Evolutionary conservation across 306 rosid species (phyloP).

Genomic region (Comarum palustre): DNA sequence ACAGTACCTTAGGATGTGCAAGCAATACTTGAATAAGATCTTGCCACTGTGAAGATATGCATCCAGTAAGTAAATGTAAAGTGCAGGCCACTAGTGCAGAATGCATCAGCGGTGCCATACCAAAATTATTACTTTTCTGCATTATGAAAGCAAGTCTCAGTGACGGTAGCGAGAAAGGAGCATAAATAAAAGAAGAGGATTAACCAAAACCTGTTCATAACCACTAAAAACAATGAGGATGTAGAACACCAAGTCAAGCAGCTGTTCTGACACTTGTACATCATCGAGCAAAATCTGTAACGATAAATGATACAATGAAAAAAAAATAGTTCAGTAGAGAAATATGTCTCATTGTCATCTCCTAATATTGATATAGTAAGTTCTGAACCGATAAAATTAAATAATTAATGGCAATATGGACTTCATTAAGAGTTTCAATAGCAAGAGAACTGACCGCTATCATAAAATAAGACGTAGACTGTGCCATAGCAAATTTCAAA

Average conservation of each 20-base stretch:
- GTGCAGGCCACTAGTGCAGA: conserved; percentile 76
- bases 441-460: background rate
- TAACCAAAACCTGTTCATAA: conserved; percentile 61
- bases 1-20: conserved; percentile 80
- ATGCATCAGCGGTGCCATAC: conserved; percentile 50
- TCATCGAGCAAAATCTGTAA: conserved; percentile 81
- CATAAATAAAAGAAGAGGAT: conserved; percentile 27
- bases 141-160: conserved; percentile 36
- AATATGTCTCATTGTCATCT: conserved; percentile 1
- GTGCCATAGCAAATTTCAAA: background rate
- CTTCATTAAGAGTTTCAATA: background rate
- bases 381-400: conserved; percentile 5
- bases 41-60: conserved; percentile 76
- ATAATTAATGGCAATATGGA: background rate
- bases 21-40: conserved; percentile 82
- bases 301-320: conserved; percentile 30
- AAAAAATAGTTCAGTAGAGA: conserved; percentile 5
- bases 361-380: conserved; percentile 14
- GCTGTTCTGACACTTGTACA: conserved; percentile 71
- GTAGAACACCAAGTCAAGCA: conserved; percentile 78
- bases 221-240: conserved; percentile 63
- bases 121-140: conserved; percentile 61
- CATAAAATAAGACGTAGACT: background rate
- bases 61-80: conserved; percentile 66
- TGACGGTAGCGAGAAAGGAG: conserved; percentile 23